phyloP scores from a whole-genome alignment of 1,139 yeast species.

The Meyerozyma guilliermondii region DNA sequence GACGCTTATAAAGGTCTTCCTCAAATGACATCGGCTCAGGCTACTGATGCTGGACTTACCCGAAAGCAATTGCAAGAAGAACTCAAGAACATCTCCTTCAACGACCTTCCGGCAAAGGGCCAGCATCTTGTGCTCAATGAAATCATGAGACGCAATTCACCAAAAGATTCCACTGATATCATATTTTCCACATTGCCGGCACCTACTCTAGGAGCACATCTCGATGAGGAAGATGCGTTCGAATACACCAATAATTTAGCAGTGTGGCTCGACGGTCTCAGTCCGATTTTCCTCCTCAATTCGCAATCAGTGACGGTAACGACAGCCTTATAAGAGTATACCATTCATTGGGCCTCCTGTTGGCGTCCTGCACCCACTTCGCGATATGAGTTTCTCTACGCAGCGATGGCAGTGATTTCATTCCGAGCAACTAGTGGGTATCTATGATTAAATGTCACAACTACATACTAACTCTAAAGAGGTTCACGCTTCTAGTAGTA shows the following conservation, averaged over 20 bases:
- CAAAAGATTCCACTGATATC: constrained; percentile 56
- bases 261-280: constrained; percentile 74
- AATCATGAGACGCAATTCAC: constrained; percentile 60
- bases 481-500: not conserved
- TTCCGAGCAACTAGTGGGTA: not conserved
- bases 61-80: constrained; percentile 36
- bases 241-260: constrained; percentile 76
- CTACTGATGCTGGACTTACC: constrained; percentile 18
- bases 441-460: constrained; percentile 1
- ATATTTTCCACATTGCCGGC: constrained; percentile 88
- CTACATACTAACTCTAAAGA: not conserved
- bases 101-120: constrained; percentile 84
- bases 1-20: constrained; percentile 7
- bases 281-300: constrained; percentile 76
- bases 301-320: constrained; percentile 96
- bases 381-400: too few relatives aligned
- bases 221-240: constrained; percentile 58
- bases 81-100: constrained; percentile 51
- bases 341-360: too few relatives aligned
- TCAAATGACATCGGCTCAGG: constrained; percentile 5
- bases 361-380: not conserved
- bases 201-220: constrained; percentile 78
- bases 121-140: constrained; percentile 88
- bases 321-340: constrained; percentile 54
- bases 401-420: not conserved